Evolutionary conservation across 805 yeast species (phyloP).

Genomic region (Saturnispora halmiae): DNA sequence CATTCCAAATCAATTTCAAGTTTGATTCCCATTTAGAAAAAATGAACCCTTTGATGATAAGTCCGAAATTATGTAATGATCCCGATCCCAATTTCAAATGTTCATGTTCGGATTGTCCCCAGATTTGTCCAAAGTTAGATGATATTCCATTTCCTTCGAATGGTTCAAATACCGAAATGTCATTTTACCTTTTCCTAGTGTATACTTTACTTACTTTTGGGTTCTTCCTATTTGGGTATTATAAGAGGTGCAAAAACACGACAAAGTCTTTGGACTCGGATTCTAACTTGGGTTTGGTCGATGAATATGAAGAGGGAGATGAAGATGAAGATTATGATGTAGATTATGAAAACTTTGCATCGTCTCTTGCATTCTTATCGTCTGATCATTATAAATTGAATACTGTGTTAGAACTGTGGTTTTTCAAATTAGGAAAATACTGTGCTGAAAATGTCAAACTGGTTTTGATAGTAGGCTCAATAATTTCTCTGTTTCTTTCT

Average conservation of each 20-base stretch:
- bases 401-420: constrained; percentile 36
- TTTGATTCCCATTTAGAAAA: constrained; percentile 26
- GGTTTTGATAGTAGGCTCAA: constrained; percentile 36
- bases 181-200: constrained; percentile 51
- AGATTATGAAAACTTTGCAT: constrained; percentile 11
- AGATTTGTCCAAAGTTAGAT: constrained; percentile 65
- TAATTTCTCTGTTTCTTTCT: constrained; percentile 39
- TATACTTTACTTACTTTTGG: constrained; percentile 28
- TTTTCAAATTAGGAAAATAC: constrained; percentile 43
- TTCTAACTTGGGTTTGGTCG: constrained; percentile 11
- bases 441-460: constrained; percentile 56
- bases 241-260: not conserved
- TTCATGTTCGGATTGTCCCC: constrained; percentile 85
- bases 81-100: constrained; percentile 50
- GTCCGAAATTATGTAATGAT: constrained; percentile 47
- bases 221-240: constrained; percentile 1
- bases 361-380: no score
- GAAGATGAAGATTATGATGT: constrained; percentile 7
- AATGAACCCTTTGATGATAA: constrained; percentile 22
- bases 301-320: constrained; percentile 10
- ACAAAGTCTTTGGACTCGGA: not conserved
- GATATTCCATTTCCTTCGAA: constrained; percentile 30
- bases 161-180: constrained; percentile 47
- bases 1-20: constrained; percentile 79
- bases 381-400: no score